Base-by-base conservation (phyloP, 305 asterid genomes). In the Fraxinus xanthoxyloides region DNA sequence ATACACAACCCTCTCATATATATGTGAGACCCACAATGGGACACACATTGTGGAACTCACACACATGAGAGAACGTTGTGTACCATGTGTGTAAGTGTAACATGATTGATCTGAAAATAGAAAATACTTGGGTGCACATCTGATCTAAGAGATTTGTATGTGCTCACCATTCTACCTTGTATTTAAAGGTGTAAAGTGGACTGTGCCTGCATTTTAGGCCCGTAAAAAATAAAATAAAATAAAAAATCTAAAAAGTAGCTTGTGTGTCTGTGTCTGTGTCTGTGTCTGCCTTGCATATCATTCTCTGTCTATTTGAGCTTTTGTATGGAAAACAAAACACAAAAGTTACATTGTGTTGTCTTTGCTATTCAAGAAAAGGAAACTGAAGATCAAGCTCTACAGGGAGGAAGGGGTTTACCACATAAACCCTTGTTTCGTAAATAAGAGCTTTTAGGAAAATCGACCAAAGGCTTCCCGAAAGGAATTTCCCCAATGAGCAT, bases 391-490 rank as follows among this genome's bases (percentile, higher is more conserved):
- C 75, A 88, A 76, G 84, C 73, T 24, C 19, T 70, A 82, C 96
- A 93, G 35, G 90, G 89, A 15, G 83, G 77, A 9, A 93, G 91
- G n/a, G 97, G 97, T 77, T 76, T 56, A 12, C 97, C 95, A 19
- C 97, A 92, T 34, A 93, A 84, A 75, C 89, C 94, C 79, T 35
- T 87, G 80, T 93, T 93, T 69, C 92, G 93, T 0, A 82, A 69
- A 83, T 85, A 93, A 28, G 89, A 83, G 56, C 81, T 82, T 77
- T 59, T 70, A 0, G 95, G 93, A 84, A 93, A 93, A 81, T 85
- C 51, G 59, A 79, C 77, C 26, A 93, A 77, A 26, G 97, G 97
- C 82, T 85, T 83, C 17, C 93, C 93, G 7, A 56, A 73, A 26
- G 63, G 95, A 36, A 92, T 93, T 83, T 81, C 67, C 51, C 96